A percentile compares a stretch with the other conserved stretches of the same genome.
Conservation (phyloP, 257 asterid species). For the Parsonsia alboflavescens region DNA sequence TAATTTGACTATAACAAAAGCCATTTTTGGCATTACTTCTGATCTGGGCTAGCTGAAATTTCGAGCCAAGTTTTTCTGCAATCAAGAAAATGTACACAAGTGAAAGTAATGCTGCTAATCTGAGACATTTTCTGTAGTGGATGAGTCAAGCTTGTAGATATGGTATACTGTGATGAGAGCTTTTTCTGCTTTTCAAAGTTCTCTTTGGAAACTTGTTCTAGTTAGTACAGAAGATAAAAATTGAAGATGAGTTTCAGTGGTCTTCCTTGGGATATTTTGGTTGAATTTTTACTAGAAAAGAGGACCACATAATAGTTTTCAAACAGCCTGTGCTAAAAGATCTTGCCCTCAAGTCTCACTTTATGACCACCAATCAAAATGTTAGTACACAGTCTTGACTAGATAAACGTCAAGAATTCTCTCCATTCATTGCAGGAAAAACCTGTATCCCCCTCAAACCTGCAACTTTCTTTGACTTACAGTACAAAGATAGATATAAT, state of each 20-base stretch:
- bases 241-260: too few relatives aligned
- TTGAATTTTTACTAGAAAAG: too few relatives aligned
- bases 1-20: background rate
- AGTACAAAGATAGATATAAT: background rate
- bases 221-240: too few relatives aligned
- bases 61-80: background rate
- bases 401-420: background rate
- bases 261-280: too few relatives aligned
- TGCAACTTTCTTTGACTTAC: too few relatives aligned
- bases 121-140: background rate
- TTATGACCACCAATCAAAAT: background rate
- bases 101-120: background rate
- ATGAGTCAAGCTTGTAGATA: background rate
- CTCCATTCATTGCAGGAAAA: background rate
- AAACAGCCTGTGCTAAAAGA: too few relatives aligned
- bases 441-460: background rate
- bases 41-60: background rate
- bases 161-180: background rate
- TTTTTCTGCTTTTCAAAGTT: background rate
- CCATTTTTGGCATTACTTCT: background rate
- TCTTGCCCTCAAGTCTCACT: background rate
- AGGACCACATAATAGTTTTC: too few relatives aligned
- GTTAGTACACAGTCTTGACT: too few relatives aligned
- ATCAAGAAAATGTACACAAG: background rate
- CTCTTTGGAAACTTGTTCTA: too few relatives aligned